A percentile compares a stretch with the other conserved stretches of the same genome.
phyloP scores from a whole-genome alignment of 257 asterid genomes.

The Parsonsia alboflavescens region DNA sequence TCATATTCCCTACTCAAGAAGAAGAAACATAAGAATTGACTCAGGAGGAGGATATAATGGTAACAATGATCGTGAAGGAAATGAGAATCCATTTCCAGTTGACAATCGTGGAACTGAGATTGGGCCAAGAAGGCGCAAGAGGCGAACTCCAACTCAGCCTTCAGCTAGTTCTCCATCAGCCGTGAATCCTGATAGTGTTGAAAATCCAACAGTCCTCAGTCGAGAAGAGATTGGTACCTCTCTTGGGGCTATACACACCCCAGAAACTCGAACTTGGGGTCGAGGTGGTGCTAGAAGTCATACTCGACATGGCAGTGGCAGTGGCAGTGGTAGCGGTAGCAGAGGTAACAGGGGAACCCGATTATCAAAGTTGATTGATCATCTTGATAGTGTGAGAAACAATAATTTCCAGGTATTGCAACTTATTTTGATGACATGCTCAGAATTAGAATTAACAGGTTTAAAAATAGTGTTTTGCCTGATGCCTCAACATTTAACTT shows the following conservation, averaged over 20 bases:
- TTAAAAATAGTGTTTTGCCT: neutral
- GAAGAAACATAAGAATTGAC: constrained; percentile 27
- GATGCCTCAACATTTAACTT: no score
- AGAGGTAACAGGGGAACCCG: constrained; percentile 24
- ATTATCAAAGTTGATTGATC: constrained; percentile 25
- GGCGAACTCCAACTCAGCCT: constrained; percentile 15
- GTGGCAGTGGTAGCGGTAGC: constrained; percentile 16
- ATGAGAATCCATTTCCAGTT: constrained; percentile 21
- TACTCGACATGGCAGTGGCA: constrained; percentile 28
- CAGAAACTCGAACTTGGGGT: constrained; percentile 35
- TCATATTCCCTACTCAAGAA: constrained; percentile 24
- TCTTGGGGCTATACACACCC: constrained; percentile 16
- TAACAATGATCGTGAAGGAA: constrained; percentile 25
- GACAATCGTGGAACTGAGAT: constrained; percentile 26
- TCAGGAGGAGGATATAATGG: constrained; percentile 22
- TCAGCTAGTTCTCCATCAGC: constrained; percentile 18
- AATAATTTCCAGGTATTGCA: constrained; percentile 23
- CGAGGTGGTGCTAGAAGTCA: constrained; percentile 39
- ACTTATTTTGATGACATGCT: neutral
- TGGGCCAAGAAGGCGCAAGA: constrained; percentile 25
- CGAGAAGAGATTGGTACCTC: constrained; percentile 19
- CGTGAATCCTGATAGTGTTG: constrained; percentile 21
- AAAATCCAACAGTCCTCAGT: constrained; percentile 12
- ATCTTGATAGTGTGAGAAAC: constrained; percentile 18
- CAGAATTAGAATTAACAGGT: neutral